Evolutionary conservation across 345 rosid species (phyloP).

Genomic region (Eucalyptus dawsonii): DNA sequence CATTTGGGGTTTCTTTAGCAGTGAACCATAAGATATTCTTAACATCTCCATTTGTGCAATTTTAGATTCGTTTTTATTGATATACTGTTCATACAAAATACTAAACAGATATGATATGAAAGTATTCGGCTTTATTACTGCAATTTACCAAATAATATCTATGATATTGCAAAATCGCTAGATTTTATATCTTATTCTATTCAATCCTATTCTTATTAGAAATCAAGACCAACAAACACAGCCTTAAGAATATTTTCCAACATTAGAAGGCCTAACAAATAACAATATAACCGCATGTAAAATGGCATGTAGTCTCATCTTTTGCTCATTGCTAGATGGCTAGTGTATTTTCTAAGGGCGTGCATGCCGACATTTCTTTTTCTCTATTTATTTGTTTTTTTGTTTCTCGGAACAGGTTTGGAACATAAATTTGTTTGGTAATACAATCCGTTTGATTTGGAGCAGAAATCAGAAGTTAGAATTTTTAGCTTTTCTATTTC

Average conservation of each 20-base stretch:
- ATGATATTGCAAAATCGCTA: not conserved
- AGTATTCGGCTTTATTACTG: not conserved
- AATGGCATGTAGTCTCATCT: not conserved
- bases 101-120: not conserved
- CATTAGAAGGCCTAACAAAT: not conserved
- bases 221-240: not conserved
- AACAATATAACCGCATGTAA: not conserved
- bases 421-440: too few relatives aligned
- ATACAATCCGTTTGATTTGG: too few relatives aligned
- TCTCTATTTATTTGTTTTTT: too few relatives aligned
- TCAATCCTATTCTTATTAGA: not conserved
- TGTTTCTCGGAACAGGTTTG: accelerated
- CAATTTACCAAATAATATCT: not conserved
- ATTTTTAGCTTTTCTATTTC: too few relatives aligned
- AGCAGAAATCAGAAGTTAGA: too few relatives aligned
- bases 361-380: too few relatives aligned
- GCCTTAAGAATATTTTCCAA: not conserved
- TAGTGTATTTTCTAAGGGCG: not conserved
- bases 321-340: not conserved
- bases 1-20: not conserved
- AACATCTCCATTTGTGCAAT: not conserved
- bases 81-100: too few relatives aligned
- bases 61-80: not conserved
- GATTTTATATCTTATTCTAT: not conserved
- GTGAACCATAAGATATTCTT: not conserved